Percentiles rank a stretch among this genome's conserved stretches.
Conservation (phyloP, 768 basidiomycete species). For the Brasilioporus rufonigricans region DNA sequence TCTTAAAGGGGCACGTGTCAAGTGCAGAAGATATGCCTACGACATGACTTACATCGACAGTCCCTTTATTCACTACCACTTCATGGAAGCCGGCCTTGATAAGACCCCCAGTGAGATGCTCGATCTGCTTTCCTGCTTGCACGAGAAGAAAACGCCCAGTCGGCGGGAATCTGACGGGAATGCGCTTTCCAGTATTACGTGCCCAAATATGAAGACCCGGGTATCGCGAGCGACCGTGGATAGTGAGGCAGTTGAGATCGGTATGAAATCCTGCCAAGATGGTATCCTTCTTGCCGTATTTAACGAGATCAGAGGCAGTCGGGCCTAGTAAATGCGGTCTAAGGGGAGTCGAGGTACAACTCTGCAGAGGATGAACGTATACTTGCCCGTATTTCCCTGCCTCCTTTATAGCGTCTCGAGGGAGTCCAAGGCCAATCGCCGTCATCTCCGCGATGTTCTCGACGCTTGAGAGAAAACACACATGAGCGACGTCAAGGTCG, state of each 20-base stretch:
- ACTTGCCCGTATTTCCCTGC: constrained; percentile 84
- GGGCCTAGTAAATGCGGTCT: constrained; percentile 90
- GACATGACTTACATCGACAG: constrained; percentile 55
- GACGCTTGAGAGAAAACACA: constrained; percentile 48
- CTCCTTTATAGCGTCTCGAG: constrained; percentile 64
- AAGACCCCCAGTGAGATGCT: constrained; percentile 79
- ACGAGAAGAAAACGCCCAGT: constrained; percentile 82
- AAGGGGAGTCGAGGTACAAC: not conserved
- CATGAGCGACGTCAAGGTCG: constrained; percentile 4
- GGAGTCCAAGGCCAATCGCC: constrained; percentile 78
- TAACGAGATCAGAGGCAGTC: constrained; percentile 85
- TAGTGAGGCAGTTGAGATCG: constrained; percentile 93
- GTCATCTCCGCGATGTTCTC: constrained; percentile 86
- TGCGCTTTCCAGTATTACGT: constrained; percentile 87
- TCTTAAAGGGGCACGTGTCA: constrained; percentile 36
- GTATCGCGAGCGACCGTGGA: constrained; percentile 82
- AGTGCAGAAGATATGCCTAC: not conserved
- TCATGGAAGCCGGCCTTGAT: constrained; percentile 95
- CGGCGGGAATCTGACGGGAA: constrained; percentile 81
- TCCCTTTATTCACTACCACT: constrained; percentile 84
- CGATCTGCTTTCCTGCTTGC: constrained; percentile 94
- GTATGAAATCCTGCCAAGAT: constrained; percentile 95
- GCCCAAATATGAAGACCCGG: constrained; percentile 95
- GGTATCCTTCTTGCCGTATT: constrained; percentile 74
- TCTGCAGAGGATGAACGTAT: not conserved